phyloP scores from a whole-genome alignment of 495 filamentous ascomycete genomes.

The Aspergillus indologenus region DNA sequence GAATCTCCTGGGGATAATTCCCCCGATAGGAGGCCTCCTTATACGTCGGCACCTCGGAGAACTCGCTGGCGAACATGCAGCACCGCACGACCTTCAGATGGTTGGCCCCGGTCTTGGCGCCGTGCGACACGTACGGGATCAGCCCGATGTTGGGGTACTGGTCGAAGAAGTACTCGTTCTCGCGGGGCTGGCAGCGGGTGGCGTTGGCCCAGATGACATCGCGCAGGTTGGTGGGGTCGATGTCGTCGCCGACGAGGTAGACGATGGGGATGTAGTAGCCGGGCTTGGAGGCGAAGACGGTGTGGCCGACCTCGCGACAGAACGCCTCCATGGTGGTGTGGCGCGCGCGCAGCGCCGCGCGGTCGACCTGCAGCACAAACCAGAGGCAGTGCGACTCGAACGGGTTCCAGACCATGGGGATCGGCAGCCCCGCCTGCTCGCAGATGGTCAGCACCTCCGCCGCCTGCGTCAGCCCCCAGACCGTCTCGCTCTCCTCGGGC shows the following conservation, averaged over 20 bases:
- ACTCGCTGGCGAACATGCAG: slow-evolving; percentile 9
- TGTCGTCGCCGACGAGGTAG: slow-evolving; percentile 29
- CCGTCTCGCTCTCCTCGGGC: slow-evolving; percentile 27
- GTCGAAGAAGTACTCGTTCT: slow-evolving; percentile 29
- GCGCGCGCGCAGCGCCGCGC: slow-evolving; percentile 14
- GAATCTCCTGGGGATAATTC: slow-evolving; percentile 25
- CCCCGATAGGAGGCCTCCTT: slow-evolving; percentile 18
- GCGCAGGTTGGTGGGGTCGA: slow-evolving; percentile 22
- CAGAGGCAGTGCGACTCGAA: slow-evolving; percentile 32
- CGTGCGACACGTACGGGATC: slow-evolving; percentile 29
- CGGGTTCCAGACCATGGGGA: slow-evolving; percentile 23
- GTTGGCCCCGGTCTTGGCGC: neutral
- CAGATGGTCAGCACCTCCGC: slow-evolving; percentile 32
- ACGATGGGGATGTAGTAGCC: slow-evolving; percentile 27
- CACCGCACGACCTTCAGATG: slow-evolving; percentile 33
- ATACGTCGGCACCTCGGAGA: slow-evolving; percentile 24
- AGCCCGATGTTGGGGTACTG: slow-evolving; percentile 25
- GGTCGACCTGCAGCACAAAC: slow-evolving; percentile 28
- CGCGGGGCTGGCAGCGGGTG: slow-evolving; percentile 29
- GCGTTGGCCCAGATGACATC: slow-evolving; percentile 33
- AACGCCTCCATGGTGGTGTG: slow-evolving; percentile 25
- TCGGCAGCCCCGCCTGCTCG: slow-evolving; percentile 24
- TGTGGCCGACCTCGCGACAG: slow-evolving; percentile 18
- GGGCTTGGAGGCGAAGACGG: slow-evolving; percentile 27
- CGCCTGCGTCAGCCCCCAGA: slow-evolving; percentile 18